phyloP scores from a whole-genome alignment of 2,329 filamentous ascomycete genomes.

The Diaporthe sp. region DNA sequence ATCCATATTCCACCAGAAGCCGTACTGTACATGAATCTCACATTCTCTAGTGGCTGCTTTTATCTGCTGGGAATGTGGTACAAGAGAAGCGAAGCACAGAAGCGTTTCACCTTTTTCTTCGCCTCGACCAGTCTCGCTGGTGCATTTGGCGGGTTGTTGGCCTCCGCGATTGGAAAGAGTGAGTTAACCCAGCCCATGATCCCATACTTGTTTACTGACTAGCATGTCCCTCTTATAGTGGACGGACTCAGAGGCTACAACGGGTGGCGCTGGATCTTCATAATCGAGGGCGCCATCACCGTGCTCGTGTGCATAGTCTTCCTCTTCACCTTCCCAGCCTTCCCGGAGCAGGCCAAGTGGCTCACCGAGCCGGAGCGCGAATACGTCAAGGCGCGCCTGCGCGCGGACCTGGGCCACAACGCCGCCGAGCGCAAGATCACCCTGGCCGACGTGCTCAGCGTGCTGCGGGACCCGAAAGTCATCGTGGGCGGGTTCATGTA shows the following conservation, averaged over 20 bases:
- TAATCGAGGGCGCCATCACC: constrained; percentile 79
- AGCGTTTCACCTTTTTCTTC: constrained; percentile 95
- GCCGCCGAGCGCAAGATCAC: constrained; percentile 73
- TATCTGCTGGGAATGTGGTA: constrained; percentile 93
- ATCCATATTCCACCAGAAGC: constrained; percentile 61
- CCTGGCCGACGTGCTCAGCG: constrained; percentile 67
- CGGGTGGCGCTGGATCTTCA: constrained; percentile 88
- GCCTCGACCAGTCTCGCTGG: constrained; percentile 82
- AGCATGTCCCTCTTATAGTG: constrained; percentile 57
- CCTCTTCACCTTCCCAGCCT: constrained; percentile 79
- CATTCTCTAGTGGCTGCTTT: constrained; percentile 50
- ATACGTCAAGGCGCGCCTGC: constrained; percentile 75
- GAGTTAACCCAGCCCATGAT: constrained; percentile 35
- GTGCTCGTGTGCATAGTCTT: constrained; percentile 71
- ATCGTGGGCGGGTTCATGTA: constrained; percentile 85
- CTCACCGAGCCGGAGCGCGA: constrained; percentile 76
- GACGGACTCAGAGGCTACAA: constrained; percentile 74
- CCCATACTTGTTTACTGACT: not conserved
- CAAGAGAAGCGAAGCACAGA: constrained; percentile 86
- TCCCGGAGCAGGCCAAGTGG: constrained; percentile 82
- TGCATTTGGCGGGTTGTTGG: constrained; percentile 88
- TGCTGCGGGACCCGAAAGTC: constrained; percentile 81
- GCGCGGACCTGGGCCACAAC: constrained; percentile 76
- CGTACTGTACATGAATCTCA: not conserved
- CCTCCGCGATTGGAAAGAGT: constrained; percentile 87